Base-by-base conservation (phyloP, 257 asterid genomes). In the Prunella vulgaris region DNA sequence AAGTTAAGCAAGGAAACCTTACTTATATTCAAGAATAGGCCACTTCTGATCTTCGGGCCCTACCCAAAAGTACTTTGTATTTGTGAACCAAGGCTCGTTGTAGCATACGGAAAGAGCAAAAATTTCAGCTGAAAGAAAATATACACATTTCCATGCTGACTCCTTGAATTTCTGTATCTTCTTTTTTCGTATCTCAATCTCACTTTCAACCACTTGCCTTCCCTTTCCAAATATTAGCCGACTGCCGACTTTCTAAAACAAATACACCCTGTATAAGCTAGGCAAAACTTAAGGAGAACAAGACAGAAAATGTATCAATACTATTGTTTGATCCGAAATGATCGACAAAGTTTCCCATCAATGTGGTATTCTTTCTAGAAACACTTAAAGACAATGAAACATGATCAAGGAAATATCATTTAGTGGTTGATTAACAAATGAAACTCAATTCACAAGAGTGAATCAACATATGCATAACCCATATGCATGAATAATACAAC, bases 121-220 rank as follows among this genome's bases (percentile, higher is more conserved):
- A 38, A 86, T 35, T 81, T 94, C 99, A 6, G 97, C 98, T 9
- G 97, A 94, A 74, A 91, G 97, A 80, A 38, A 94, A 71, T 89
- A 94, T 63, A 94, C 73, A 40, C 90, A 94, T 77, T 91, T 94
- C 99, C 99, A 94, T 30, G 98, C 98, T 22, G 99, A 94, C 76
- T 91, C 98, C 82, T 89, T 89, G 90, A 94, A 94, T 81, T 94
- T 94, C 38, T 83, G 51, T 60, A 91, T 82, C 77, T 85, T 91
- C 88, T 88, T 94, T 69, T 78, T 84, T 33, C 75, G 79, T 24
- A 84, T 88, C 13, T 69, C 83, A n/a, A 82, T 81, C 77, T 83
- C 84, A 54, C 71, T 72, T 64, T 75, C 84, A 68, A 83, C 73
- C 54, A 44, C 72, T 83, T 82, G 82, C 71, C 51, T 76, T 60